Evolutionary conservation across 106 monocot genomes (phyloP).

Genomic region (Ottelia alismoides): DNA sequence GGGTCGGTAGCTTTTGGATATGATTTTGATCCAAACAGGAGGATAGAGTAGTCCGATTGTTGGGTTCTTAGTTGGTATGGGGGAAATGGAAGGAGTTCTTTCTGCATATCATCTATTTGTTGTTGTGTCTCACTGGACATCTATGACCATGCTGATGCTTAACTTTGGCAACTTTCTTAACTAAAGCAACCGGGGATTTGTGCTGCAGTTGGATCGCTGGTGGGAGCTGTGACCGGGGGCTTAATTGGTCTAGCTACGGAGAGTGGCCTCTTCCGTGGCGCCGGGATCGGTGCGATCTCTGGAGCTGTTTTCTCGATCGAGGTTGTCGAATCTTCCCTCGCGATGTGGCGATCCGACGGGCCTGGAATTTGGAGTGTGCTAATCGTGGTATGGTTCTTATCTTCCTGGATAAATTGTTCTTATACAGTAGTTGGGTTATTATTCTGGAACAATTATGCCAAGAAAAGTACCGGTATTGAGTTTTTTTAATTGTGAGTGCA

Average conservation of each 20-base stretch:
- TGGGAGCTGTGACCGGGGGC: conserved; percentile 45
- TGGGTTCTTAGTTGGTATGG: no score
- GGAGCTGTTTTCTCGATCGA: conserved; percentile 61
- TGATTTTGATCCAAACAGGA: no score
- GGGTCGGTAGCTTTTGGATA: neutral
- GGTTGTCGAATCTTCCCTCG: conserved; percentile 32
- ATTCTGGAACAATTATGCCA: neutral
- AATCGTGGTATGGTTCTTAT: conserved; percentile 45
- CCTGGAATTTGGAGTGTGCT: conserved; percentile 28
- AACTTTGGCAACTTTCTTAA: no score
- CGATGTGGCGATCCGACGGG: conserved; percentile 21
- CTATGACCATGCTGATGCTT: no score
- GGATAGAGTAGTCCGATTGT: no score
- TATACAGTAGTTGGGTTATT: neutral
- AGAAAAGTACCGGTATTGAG: neutral
- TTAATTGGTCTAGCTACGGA: conserved; percentile 47
- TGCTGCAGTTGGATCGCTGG: conserved; percentile 30
- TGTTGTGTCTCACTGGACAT: no score
- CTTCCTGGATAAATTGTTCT: no score
- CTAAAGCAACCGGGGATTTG: no score
- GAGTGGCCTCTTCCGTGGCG: conserved; percentile 42
- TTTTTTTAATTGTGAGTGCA: neutral
- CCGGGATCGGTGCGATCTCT: conserved; percentile 49
- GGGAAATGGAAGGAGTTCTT: no score
- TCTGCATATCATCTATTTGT: neutral